Evolutionary conservation across 1,284 basidiomycete genomes (phyloP).

Genomic region (Jaminaea rosea): DNA sequence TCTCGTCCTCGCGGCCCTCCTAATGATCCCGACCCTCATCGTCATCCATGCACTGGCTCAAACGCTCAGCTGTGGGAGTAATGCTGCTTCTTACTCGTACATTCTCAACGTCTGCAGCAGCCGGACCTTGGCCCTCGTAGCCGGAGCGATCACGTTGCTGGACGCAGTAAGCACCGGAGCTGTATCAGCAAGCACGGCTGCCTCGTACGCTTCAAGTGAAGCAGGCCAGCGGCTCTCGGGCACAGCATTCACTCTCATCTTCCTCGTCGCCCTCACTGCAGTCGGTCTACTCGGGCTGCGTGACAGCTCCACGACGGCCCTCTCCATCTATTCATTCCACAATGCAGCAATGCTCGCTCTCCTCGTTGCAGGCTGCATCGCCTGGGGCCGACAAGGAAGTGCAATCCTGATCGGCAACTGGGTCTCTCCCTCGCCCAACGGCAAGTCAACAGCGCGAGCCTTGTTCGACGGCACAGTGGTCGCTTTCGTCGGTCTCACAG

Average conservation of each 20-base stretch:
- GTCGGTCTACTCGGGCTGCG: constrained; percentile 19
- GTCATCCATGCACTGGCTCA: constrained; percentile 28
- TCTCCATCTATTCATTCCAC: constrained; percentile 26
- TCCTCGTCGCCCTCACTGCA: constrained; percentile 16
- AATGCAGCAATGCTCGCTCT: constrained; percentile 25
- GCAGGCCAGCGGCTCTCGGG: background rate
- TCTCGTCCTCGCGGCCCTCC: constrained; percentile 23
- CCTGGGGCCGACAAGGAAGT: constrained; percentile 21
- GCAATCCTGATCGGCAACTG: constrained; percentile 18
- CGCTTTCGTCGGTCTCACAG: constrained; percentile 32
- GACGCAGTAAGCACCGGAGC: constrained; percentile 30
- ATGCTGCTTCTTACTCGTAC: constrained; percentile 28
- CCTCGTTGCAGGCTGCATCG: constrained; percentile 20
- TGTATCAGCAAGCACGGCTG: constrained; percentile 25
- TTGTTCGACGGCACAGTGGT: constrained; percentile 26
- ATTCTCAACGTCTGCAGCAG: constrained; percentile 17
- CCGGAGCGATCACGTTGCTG: constrained; percentile 23
- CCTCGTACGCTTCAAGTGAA: constrained; percentile 19
- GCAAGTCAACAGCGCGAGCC: constrained; percentile 17
- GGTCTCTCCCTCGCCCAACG: too few species aligned
- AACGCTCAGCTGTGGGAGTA: constrained; percentile 18
- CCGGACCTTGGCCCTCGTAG: constrained; percentile 20
- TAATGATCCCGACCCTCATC: constrained; percentile 28
- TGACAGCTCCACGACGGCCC: constrained; percentile 24
- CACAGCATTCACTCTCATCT: constrained; percentile 14